Conservation (phyloP, 1,284 basidiomycete genomes). For the Sporisorium exsertum region DNA sequence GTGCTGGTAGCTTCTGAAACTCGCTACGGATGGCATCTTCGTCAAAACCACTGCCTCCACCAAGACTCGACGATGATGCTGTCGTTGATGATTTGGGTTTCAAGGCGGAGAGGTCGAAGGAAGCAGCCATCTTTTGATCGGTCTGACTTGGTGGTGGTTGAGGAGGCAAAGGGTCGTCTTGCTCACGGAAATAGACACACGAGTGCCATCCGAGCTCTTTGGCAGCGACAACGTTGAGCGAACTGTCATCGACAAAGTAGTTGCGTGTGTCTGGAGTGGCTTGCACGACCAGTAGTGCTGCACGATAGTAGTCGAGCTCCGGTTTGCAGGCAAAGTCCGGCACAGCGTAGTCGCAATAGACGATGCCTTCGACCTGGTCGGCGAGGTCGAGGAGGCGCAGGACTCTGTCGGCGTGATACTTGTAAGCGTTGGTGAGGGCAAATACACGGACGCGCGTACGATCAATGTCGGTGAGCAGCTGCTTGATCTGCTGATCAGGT, state of each 20-base stretch:
- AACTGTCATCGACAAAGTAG: constrained; percentile 68
- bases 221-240: constrained; percentile 60
- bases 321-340: constrained; percentile 85
- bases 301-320: constrained; percentile 71
- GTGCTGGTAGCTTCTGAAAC: constrained; percentile 40
- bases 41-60: constrained; percentile 31
- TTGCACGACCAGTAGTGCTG: constrained; percentile 52
- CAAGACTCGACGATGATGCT: not conserved
- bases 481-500: constrained; percentile 76
- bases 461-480: constrained; percentile 82
- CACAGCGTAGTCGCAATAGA: constrained; percentile 82
- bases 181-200: constrained; percentile 61
- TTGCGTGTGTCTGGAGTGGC: constrained; percentile 24
- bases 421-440: constrained; percentile 67
- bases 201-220: constrained; percentile 63
- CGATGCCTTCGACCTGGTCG: constrained; percentile 81
- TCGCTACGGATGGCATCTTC: constrained; percentile 42
- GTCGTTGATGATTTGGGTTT: constrained; percentile 3
- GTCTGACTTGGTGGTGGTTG: constrained; percentile 6
- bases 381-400: constrained; percentile 79
- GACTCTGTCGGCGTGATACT: constrained; percentile 83
- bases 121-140: constrained; percentile 26
- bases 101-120: constrained; percentile 26
- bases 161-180: constrained; percentile 28
- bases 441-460: constrained; percentile 77